Percentiles rank a stretch among this genome's conserved stretches.
These are phyloP conservation scores for Phytophthora niederhauseri DNA, from an alignment of 352 stramenopile species.

Conservation along the genomic window DNA sequence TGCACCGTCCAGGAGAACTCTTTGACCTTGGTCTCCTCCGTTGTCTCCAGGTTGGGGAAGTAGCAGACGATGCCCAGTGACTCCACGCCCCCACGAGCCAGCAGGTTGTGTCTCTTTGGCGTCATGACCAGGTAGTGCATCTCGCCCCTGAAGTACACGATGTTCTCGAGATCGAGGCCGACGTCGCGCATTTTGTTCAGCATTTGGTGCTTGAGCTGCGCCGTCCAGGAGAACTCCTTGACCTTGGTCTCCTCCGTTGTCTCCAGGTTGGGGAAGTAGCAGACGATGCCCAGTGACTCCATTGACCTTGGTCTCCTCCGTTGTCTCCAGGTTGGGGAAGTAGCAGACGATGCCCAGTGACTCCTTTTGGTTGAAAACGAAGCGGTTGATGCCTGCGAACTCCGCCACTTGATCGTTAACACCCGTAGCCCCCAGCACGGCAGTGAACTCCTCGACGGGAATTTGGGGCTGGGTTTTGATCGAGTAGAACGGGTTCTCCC, in stretches of 20 bases:
- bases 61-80: slow-evolving; percentile 85
- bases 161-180: slow-evolving; percentile 74
- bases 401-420: slow-evolving; percentile 61
- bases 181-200: slow-evolving; percentile 64
- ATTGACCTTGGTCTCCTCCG: slow-evolving; percentile 66
- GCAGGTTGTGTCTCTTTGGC: slow-evolving; percentile 63
- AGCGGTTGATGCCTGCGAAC: slow-evolving; percentile 65
- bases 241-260: slow-evolving; percentile 68
- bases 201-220: slow-evolving; percentile 76
- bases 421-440: slow-evolving; percentile 59
- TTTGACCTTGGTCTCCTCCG: slow-evolving; percentile 64
- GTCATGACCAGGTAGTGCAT: slow-evolving; percentile 89
- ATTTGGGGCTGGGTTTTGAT: slow-evolving; percentile 69
- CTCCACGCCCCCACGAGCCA: slow-evolving; percentile 56
- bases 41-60: slow-evolving; percentile 64
- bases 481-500: slow-evolving; percentile 58
- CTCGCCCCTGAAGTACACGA: slow-evolving; percentile 82
- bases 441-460: slow-evolving; percentile 64
- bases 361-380: slow-evolving; percentile 72
- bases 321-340: slow-evolving; percentile 64
- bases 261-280: slow-evolving; percentile 72
- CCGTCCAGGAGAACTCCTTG: slow-evolving; percentile 77
- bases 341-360: slow-evolving; percentile 83
- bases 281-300: slow-evolving; percentile 77
- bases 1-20: slow-evolving; percentile 83